Percentiles rank a stretch among this genome's conserved stretches.
Conservation (phyloP, 768 basidiomycete species). For the Lentinula sp. region DNA sequence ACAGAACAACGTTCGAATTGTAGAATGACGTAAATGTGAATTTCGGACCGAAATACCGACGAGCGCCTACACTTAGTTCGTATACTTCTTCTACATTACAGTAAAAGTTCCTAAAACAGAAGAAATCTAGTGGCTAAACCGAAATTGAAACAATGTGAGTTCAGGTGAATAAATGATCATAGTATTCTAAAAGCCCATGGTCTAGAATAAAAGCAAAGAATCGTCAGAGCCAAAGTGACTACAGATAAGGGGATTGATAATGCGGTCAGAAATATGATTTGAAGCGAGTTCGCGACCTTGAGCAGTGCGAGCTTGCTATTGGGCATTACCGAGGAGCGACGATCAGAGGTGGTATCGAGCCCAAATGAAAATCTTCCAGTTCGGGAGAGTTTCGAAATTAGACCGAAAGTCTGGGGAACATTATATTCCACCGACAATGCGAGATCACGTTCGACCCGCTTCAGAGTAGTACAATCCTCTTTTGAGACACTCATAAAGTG, state of each 20-base stretch:
- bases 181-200: conserved; percentile 2
- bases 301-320: not conserved
- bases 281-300: not conserved
- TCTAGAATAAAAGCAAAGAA: not conserved
- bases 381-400: not conserved
- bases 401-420: not conserved
- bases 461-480: not conserved
- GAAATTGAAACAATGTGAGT: too few relatives aligned
- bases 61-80: too few relatives aligned
- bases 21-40: not conserved
- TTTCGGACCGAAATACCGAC: not conserved
- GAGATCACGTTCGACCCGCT: conserved; percentile 2
- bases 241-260: not conserved
- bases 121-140: too few relatives aligned
- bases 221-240: not conserved
- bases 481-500: not conserved
- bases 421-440: not conserved
- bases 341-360: not conserved
- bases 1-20: too few relatives aligned
- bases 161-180: not conserved
- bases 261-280: not conserved
- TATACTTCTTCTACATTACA: too few relatives aligned
- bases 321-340: not conserved
- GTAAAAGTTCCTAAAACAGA: too few relatives aligned
- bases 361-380: not conserved